A percentile compares a stretch with the other conserved stretches of the same genome.
These are phyloP conservation scores for Clarireedia homoeocarpa DNA, from an alignment of 2,329 filamentous ascomycete genomes.

Conservation along the genomic window DNA sequence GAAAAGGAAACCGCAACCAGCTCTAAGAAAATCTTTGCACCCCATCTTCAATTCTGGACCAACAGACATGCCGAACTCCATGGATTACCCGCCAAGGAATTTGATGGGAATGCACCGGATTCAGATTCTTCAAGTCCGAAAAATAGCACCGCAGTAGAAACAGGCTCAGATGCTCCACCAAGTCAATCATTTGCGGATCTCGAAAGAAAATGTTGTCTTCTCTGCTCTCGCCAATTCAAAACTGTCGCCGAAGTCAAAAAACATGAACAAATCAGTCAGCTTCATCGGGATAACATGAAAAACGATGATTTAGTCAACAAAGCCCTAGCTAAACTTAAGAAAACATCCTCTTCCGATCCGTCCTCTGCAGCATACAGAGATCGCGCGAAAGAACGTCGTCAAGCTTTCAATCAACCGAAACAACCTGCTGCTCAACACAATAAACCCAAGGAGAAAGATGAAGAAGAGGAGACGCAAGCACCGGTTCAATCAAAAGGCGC, in stretches of 20 bases:
- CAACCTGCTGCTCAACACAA: slow-evolving; percentile 39
- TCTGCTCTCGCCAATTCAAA: slow-evolving; percentile 54
- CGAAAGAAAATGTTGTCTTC: slow-evolving; percentile 48
- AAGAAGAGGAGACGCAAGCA: slow-evolving; percentile 30
- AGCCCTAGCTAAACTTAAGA: slow-evolving; percentile 32
- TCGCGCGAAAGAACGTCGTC: slow-evolving; percentile 58
- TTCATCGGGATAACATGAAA: slow-evolving; percentile 48
- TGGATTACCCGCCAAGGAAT: slow-evolving; percentile 38
- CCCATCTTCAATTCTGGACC: slow-evolving; percentile 64
- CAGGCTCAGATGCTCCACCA: slow-evolving; percentile 29
- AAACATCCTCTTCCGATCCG: slow-evolving; percentile 17
- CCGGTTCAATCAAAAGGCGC: slow-evolving; percentile 52
- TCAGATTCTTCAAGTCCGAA: slow-evolving; percentile 10
- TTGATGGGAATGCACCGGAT: slow-evolving; percentile 25
- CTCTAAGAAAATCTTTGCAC: slow-evolving; percentile 42
- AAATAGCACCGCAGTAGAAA: slow-evolving; percentile 11
- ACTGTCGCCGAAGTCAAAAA: slow-evolving; percentile 45
- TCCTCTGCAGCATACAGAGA: slow-evolving; percentile 36
- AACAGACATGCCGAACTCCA: slow-evolving; percentile 63
- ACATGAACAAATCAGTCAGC: slow-evolving; percentile 50
- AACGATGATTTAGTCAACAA: slow-evolving; percentile 39
- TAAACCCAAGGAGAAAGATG: slow-evolving; percentile 28
- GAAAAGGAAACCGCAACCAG: slow-evolving; percentile 33
- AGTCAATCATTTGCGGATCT: slow-evolving; percentile 53
- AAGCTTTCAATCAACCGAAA: slow-evolving; percentile 52